Percentiles rank a stretch among this genome's conserved stretches.
Evolutionary conservation across 495 filamentous ascomycete genomes (phyloP).

Genomic region (Xylaria telfairii): DNA sequence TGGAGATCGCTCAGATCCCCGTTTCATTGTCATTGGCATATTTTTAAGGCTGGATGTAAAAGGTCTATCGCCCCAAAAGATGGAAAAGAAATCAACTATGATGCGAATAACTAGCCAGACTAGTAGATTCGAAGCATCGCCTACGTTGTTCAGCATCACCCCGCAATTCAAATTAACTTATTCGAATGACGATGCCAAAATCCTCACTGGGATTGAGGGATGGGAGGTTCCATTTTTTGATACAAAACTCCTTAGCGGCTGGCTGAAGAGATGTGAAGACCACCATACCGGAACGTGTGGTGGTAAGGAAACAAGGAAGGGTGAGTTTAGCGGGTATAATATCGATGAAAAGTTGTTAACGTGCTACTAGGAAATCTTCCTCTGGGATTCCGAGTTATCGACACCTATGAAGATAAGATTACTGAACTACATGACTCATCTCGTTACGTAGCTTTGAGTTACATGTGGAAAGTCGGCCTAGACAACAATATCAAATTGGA

Average conservation of each 20-base stretch:
- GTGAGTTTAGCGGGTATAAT: not conserved
- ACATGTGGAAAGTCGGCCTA: conserved; percentile 31
- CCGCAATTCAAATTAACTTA: conserved; percentile 4
- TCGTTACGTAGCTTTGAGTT: conserved; percentile 32
- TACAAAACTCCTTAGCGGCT: not conserved
- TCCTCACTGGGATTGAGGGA: not conserved
- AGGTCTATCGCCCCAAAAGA: not conserved
- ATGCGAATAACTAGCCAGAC: not conserved
- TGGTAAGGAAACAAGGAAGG: not conserved
- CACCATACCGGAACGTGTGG: not conserved
- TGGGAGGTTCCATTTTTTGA: conserved; percentile 8
- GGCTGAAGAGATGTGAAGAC: conserved; percentile 12
- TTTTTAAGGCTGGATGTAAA: not conserved
- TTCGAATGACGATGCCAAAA: not conserved
- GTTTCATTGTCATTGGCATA: not conserved
- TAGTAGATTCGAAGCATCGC: not conserved
- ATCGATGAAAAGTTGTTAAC: not conserved
- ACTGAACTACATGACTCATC: conserved; percentile 18
- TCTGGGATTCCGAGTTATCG: not conserved
- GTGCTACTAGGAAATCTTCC: not conserved
- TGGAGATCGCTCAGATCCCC: conserved; percentile 3
- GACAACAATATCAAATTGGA: conserved; percentile 22
- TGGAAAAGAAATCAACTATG: not conserved
- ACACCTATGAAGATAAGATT: not conserved
- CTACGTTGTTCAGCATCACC: not conserved